These are phyloP conservation scores for Plasmopara halstedii DNA, from an alignment of 352 stramenopile species.

Conservation along the genomic window DNA sequence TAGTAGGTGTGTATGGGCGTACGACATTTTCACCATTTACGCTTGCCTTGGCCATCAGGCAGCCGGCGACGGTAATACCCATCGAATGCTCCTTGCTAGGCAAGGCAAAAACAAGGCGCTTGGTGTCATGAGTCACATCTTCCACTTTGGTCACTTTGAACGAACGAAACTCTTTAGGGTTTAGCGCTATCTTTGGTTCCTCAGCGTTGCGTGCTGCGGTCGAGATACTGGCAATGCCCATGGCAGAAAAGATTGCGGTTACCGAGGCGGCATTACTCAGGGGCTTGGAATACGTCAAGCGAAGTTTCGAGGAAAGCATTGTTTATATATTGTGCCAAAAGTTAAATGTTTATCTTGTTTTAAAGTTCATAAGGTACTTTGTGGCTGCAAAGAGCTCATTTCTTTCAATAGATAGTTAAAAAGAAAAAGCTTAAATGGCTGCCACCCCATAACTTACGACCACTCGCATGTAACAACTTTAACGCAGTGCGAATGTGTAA, in stretches of 20 bases:
- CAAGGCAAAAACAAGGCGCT: constrained; percentile 46
- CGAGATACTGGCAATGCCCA: constrained; percentile 25
- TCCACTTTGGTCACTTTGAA: constrained; percentile 62
- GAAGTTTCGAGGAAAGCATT: constrained; percentile 27
- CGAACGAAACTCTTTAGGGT: constrained; percentile 45
- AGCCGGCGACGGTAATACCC: constrained; percentile 53
- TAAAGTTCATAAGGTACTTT: background rate
- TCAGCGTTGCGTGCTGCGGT: constrained; percentile 20
- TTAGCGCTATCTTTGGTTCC: constrained; percentile 43
- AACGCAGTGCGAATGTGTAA: constrained; percentile 1
- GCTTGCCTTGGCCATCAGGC: constrained; percentile 49
- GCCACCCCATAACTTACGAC: background rate
- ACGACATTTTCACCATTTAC: constrained; percentile 61
- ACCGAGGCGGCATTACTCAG: constrained; percentile 13
- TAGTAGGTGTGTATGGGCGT: constrained; percentile 78
- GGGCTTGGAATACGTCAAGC: constrained; percentile 13
- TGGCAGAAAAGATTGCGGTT: constrained; percentile 25
- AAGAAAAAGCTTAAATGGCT: too few species aligned
- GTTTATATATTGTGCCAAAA: constrained; percentile 9
- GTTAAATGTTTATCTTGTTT: constrained; percentile 10
- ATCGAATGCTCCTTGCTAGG: constrained; percentile 52
- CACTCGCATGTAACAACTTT: background rate
- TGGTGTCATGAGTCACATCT: constrained; percentile 56
- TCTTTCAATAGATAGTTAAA: too few species aligned
- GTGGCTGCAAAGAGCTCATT: background rate